Evolutionary conservation across 2,329 filamentous ascomycete genomes (phyloP), one percentile per base, ranked within the genome.

Genomic region (Domatiomyces globalis): DNA sequence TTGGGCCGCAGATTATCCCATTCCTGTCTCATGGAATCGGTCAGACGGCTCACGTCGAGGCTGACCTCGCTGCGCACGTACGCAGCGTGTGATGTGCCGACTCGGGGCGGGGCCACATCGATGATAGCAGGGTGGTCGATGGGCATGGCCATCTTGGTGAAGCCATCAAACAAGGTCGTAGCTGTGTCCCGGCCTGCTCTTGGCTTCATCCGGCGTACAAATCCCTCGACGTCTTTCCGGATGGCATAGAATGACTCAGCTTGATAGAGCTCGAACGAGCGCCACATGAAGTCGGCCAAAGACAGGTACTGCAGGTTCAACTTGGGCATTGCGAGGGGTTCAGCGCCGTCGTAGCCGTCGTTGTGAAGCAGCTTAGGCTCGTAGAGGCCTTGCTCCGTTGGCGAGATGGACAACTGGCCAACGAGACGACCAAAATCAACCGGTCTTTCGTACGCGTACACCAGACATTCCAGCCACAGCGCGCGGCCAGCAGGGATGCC

Each of bases 281-380:
- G 80, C 88, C 89, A 98, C n/a, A 98, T 71, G 61, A 98, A 98
- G 66, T 98, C 92, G 2, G 88, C 88, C 48, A 95, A 80, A 2
- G 89, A 94, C 12, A 98, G 74, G 67, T 98, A 98, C 63, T 98
- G 92, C 25, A 98, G 72, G 61, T 95, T 98, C 45, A 96, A 70
- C 65, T 98, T 98, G 2, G 92, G 92, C 44, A 98, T 80, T 2
- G 92, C 87, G 52, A 98, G 74, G 4, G 92, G 89, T 46, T 80
- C 80, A 20, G 87, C 88, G 22, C 89, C 89, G 65, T 95, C 84
- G 61, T 95, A 96, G 6, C 75, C 76, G 61, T 95, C 89, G 51
- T 90, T 90, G 52, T 87, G 80, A 51, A 89, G 69, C 49, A 95
- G 77, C 22, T 81, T 80, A 48, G 75, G 75, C 53, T 95, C 87